Percentiles rank a stretch among this genome's conserved stretches.
These are phyloP conservation scores for Colletotrichum graminicola DNA, from an alignment of 2,329 filamentous ascomycete genomes.

Conservation along the genomic window DNA sequence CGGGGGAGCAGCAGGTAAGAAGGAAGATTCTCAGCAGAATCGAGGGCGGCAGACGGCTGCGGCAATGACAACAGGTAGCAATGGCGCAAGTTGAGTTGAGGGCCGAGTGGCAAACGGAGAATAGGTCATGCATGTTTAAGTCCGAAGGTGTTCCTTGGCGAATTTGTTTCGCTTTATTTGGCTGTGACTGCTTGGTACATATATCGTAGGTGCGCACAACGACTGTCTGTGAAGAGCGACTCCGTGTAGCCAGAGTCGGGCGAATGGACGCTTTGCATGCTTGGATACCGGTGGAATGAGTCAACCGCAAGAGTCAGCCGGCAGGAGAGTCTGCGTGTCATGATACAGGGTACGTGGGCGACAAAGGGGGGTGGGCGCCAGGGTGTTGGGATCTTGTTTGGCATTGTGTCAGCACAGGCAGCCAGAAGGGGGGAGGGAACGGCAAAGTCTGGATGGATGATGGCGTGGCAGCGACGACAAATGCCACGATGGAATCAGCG, in stretches of 20 bases:
- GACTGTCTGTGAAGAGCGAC: background rate
- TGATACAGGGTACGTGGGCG: background rate
- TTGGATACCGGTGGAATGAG: constrained; percentile 10
- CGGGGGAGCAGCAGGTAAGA: constrained; percentile 6
- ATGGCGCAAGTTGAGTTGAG: constrained; percentile 1
- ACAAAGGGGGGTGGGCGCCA: background rate
- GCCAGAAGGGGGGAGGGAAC: background rate
- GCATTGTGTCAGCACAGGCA: constrained; percentile 10
- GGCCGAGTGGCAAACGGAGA: constrained; percentile 16
- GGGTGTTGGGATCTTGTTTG: background rate
- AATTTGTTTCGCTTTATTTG: background rate
- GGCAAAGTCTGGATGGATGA: background rate
- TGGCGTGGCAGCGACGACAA: background rate
- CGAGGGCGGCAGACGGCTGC: background rate
- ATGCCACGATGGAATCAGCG: background rate
- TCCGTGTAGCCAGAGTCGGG: background rate
- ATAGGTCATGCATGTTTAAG: background rate
- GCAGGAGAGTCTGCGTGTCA: constrained; percentile 25
- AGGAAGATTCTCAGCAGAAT: background rate
- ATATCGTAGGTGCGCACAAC: background rate
- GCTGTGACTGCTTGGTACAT: background rate
- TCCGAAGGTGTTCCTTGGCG: background rate
- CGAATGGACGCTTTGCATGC: background rate
- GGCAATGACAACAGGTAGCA: constrained; percentile 11
- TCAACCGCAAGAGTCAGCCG: constrained; percentile 25